A percentile compares a stretch with the other conserved stretches of the same genome.
Evolutionary conservation across 805 yeast species (phyloP).

Genomic region (Wickerhamomyces bisporus): DNA sequence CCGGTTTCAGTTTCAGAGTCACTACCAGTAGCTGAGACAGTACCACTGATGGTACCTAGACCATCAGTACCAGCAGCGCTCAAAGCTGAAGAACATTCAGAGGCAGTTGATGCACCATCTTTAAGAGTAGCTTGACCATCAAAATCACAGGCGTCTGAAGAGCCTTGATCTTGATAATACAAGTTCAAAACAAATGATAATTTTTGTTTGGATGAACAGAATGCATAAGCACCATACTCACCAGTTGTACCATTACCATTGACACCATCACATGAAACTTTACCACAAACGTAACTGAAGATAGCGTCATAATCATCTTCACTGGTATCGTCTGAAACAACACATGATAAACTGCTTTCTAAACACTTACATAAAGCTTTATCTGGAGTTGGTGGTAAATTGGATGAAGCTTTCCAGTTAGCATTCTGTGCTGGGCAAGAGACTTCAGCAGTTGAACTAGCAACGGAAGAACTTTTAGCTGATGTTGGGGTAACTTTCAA

Average conservation of each 20-base stretch:
- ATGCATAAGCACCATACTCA: slow-evolving; percentile 66
- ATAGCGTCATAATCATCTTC: slow-evolving; percentile 54
- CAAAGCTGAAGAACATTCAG: slow-evolving; percentile 52
- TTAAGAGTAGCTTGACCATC: slow-evolving; percentile 59
- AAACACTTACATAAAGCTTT: slow-evolving; percentile 60
- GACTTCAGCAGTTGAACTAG: slow-evolving; percentile 40
- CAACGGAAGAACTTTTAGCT: slow-evolving; percentile 33
- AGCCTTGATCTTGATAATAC: slow-evolving; percentile 49
- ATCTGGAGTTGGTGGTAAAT: slow-evolving; percentile 77
- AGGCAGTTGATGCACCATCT: slow-evolving; percentile 41
- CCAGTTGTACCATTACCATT: slow-evolving; percentile 59
- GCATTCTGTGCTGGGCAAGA: slow-evolving; percentile 55
- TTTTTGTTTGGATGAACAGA: slow-evolving; percentile 62
- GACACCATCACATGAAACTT: slow-evolving; percentile 56
- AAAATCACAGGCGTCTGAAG: slow-evolving; percentile 56
- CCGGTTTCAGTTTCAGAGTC: slow-evolving; percentile 12
- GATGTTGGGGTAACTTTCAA: slow-evolving; percentile 48
- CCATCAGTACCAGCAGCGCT: slow-evolving; percentile 69
- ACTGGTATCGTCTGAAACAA: slow-evolving; percentile 49
- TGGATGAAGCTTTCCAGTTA: slow-evolving; percentile 64
- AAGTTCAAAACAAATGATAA: slow-evolving; percentile 60
- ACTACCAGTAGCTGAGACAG: slow-evolving; percentile 5
- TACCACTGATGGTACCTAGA: slow-evolving; percentile 48
- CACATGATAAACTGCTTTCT: slow-evolving; percentile 51
- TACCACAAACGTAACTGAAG: slow-evolving; percentile 53